phyloP scores from a whole-genome alignment of 306 rosid genomes.

The Vigna unguiculata region DNA sequence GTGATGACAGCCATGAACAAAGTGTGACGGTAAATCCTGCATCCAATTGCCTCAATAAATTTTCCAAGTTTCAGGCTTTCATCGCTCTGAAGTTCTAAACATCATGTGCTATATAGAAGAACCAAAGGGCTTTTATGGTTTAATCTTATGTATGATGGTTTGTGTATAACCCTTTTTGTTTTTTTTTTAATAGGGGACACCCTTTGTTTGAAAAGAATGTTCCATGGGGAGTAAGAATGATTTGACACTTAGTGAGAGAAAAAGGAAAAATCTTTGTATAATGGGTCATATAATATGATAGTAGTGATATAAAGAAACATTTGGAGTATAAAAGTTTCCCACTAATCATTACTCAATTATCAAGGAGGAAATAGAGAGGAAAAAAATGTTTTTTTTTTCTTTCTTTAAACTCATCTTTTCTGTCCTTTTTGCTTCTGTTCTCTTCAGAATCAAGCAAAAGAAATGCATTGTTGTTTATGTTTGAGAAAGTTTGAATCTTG shows the following conservation, averaged over 20 bases:
- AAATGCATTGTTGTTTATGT: background rate
- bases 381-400: background rate
- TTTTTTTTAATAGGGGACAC: too few relatives aligned
- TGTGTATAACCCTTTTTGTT: background rate
- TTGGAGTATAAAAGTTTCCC: background rate
- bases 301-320: background rate
- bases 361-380: background rate
- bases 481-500: background rate
- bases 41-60: background rate
- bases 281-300: too few relatives aligned
- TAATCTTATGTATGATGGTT: background rate
- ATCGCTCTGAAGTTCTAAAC: background rate
- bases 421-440: background rate
- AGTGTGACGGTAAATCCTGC: slow-evolving; percentile 30
- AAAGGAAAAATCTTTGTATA: too few relatives aligned
- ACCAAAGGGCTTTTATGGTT: background rate
- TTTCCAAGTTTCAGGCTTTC: background rate
- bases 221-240: too few relatives aligned
- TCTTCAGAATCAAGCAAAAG: background rate
- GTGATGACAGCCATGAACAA: background rate
- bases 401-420: background rate
- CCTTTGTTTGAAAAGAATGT: too few relatives aligned
- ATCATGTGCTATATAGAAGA: background rate
- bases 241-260: too few relatives aligned
- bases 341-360: background rate